Base-by-base conservation (phyloP, 2,329 filamentous ascomycete genomes). In the Diaporthe citri region DNA sequence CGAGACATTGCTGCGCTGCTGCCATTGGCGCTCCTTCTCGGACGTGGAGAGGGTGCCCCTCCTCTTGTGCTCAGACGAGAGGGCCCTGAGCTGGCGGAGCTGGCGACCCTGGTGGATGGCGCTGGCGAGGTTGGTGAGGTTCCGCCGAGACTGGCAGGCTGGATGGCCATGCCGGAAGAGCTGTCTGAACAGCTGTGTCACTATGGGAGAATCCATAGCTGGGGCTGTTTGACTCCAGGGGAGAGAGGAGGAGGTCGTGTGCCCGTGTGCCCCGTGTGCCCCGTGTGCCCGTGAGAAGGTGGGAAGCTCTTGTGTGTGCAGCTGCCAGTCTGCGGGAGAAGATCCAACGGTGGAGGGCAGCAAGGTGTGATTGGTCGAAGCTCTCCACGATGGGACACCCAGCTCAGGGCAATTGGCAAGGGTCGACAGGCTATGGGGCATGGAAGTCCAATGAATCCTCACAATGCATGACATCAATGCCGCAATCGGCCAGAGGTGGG, bases 131-230 rank as follows among this genome's bases (percentile, higher is more conserved):
- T 82, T 79, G 60, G 80, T 80, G 55, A 86, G 78, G 72, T 86
- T 86, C 72, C 87, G 86, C 78, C 89, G 83, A 72, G 87, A 86
- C 80, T 90, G 88, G 81, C 92, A 93, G 67, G 91, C 88, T 64
- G 91, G 90, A 80, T 96, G 76, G 48, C 62, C 57, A 10, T 76
- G 94, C 59, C 91, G 91, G 80, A 97, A 97, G 56, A 98, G 90
- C 86, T 95, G 94, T 80, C 94, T 91, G 81, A 98, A 96, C 82
- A 98, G 89, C 82, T 93, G 93, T 66, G 91, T 91, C 78, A 95
- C 89, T 77, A 94, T 87, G 75, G 93, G 93, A 25, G 94, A 96
- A 86, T 98, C 95, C 95, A 98, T 97, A 51, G 67, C 76, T 31
- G 34, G 48, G 56, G 46, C 20, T 43, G n/a, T 20, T 25, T 51